A percentile compares a stretch with the other conserved stretches of the same genome.
phyloP scores from a whole-genome alignment of 148 eudicot genomes.

The Vaccinium darrowii region DNA sequence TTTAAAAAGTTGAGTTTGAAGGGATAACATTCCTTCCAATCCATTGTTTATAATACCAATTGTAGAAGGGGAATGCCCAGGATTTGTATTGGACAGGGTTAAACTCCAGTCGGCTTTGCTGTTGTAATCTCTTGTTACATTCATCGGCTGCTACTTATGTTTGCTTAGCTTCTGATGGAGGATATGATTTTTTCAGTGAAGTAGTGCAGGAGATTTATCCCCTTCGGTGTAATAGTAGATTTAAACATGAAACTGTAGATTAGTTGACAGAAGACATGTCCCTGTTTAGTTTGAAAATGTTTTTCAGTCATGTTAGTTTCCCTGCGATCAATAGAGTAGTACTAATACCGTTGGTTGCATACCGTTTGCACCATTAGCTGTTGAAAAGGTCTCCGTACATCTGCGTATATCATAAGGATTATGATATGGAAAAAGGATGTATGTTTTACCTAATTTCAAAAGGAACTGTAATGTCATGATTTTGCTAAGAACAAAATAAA shows the following conservation, averaged over 20 bases:
- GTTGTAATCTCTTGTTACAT: background rate
- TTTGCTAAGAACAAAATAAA: no score
- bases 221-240: background rate
- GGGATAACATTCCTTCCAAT: constrained; percentile 2
- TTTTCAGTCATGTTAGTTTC: background rate
- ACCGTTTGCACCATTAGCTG: background rate
- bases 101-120: background rate
- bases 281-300: background rate
- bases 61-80: background rate
- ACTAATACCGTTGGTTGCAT: background rate
- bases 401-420: background rate
- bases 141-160: background rate
- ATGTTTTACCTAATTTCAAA: no score
- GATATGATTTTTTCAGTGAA: background rate
- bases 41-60: background rate
- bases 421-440: no score
- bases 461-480: no score
- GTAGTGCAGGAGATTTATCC: background rate
- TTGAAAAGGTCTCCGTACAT: background rate
- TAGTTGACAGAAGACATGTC: background rate
- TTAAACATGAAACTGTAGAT: constrained; percentile 7
- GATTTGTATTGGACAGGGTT: background rate
- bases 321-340: background rate
- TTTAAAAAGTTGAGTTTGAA: constrained; percentile 3
- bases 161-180: constrained; percentile 8